phyloP scores from a whole-genome alignment of 305 asterid genomes.

The Vinca major region DNA sequence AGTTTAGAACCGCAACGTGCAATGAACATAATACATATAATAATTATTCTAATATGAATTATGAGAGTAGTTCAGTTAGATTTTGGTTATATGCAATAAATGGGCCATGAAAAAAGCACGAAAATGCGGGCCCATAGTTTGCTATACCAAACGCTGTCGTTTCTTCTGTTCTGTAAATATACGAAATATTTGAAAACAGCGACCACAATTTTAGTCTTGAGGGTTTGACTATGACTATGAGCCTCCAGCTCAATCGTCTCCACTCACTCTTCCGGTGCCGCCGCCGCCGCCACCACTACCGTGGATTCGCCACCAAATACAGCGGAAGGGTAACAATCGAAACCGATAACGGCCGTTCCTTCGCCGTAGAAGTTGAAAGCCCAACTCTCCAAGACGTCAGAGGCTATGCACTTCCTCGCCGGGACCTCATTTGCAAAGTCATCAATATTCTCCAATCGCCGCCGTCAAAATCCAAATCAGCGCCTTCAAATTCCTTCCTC shows the following conservation, averaged over 20 bases:
- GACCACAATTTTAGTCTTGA: neutral
- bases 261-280: neutral
- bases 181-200: neutral
- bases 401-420: conserved; percentile 88
- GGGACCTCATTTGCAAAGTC: conserved; percentile 68
- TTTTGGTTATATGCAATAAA: no score
- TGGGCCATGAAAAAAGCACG: no score
- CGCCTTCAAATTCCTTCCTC: conserved; percentile 43
- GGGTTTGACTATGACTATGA: neutral
- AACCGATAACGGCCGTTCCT: conserved; percentile 50
- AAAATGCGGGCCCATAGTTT: no score
- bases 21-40: no score
- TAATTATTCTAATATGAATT: no score
- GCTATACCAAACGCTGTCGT: no score
- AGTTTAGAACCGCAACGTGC: no score
- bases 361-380: conserved; percentile 57
- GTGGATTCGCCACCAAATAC: conserved; percentile 71
- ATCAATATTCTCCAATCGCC: conserved; percentile 54
- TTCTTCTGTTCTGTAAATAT: no score
- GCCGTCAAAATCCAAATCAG: conserved; percentile 19
- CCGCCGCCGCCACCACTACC: conserved; percentile 25
- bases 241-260: conserved; percentile 24
- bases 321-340: conserved; percentile 56
- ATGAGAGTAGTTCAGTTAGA: no score
- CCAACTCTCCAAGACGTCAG: conserved; percentile 57